These are phyloP conservation scores for Geosmithia flava DNA, from an alignment of 2,329 filamentous ascomycete genomes.

Conservation along the genomic window DNA sequence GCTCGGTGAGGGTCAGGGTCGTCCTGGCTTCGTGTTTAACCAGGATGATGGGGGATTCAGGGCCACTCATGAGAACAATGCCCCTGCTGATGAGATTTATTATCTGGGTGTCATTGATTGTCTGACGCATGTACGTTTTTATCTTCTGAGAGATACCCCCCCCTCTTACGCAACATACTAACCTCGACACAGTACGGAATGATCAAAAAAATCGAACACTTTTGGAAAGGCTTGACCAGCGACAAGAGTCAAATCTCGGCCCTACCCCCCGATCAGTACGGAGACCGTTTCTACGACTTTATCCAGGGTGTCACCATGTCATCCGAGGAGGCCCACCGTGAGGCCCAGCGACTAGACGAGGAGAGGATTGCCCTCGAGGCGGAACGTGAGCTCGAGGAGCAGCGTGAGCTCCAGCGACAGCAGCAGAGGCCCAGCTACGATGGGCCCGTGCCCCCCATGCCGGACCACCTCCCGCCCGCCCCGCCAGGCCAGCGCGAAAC, in stretches of 20 bases:
- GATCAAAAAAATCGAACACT: constrained; percentile 89
- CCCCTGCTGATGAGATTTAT: constrained; percentile 82
- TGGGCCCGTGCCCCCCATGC: constrained; percentile 28
- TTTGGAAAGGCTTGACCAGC: constrained; percentile 85
- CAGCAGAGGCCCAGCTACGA: background rate
- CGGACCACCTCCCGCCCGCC: constrained; percentile 30
- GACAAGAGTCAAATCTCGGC: constrained; percentile 85
- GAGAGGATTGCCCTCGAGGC: constrained; percentile 10
- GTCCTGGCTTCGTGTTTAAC: constrained; percentile 71
- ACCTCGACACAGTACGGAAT: constrained; percentile 60
- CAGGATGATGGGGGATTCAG: constrained; percentile 86
- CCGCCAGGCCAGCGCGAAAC: constrained; percentile 23
- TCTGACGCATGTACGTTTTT: constrained; percentile 69
- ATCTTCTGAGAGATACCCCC: background rate
- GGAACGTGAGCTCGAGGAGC: constrained; percentile 10
- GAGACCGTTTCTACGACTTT: constrained; percentile 87
- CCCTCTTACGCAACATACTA: background rate
- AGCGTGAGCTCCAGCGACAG: background rate
- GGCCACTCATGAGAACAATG: constrained; percentile 83
- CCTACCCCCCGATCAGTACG: constrained; percentile 80
- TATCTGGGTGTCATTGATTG: constrained; percentile 98
- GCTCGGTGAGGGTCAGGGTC: constrained; percentile 61
- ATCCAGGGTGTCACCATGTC: constrained; percentile 87
- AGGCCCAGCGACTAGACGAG: constrained; percentile 46
- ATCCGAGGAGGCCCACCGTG: constrained; percentile 67